Evolutionary conservation across 140 eudicot genomes (phyloP).

Genomic region (Oenanthe javanica): DNA sequence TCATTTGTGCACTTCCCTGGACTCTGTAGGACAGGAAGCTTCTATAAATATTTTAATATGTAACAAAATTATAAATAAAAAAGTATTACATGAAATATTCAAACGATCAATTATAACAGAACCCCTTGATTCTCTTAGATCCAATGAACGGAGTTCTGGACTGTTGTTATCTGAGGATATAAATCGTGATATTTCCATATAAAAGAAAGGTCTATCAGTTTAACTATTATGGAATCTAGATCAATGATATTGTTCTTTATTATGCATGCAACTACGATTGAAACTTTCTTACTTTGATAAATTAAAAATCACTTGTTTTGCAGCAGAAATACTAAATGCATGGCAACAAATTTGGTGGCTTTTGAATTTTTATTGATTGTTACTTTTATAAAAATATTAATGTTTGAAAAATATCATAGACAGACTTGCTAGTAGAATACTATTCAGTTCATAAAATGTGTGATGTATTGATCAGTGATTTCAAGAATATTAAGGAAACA

Average conservation of each 20-base stretch:
- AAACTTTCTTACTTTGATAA: slow-evolving; percentile 14
- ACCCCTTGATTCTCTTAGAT: slow-evolving; percentile 5
- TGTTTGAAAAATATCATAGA: too few relatives aligned
- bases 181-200: neutral
- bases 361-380: neutral
- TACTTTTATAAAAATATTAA: too few relatives aligned
- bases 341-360: neutral
- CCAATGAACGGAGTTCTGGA: slow-evolving; percentile 2
- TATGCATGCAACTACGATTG: neutral
- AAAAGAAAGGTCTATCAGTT: neutral
- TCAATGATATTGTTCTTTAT: neutral
- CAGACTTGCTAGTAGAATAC: too few relatives aligned
- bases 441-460: too few relatives aligned
- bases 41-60: too few relatives aligned
- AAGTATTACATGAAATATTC: neutral
- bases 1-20: slow-evolving; percentile 7
- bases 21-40: neutral
- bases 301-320: neutral
- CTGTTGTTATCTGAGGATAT: neutral
- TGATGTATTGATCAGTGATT: too few relatives aligned
- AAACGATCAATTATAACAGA: neutral
- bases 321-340: slow-evolving; percentile 19
- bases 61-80: neutral
- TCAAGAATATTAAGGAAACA: too few relatives aligned
- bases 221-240: neutral